Evolutionary conservation across 2,329 filamentous ascomycete genomes (phyloP).

Genomic region (Kalaharituber pfeilii): DNA sequence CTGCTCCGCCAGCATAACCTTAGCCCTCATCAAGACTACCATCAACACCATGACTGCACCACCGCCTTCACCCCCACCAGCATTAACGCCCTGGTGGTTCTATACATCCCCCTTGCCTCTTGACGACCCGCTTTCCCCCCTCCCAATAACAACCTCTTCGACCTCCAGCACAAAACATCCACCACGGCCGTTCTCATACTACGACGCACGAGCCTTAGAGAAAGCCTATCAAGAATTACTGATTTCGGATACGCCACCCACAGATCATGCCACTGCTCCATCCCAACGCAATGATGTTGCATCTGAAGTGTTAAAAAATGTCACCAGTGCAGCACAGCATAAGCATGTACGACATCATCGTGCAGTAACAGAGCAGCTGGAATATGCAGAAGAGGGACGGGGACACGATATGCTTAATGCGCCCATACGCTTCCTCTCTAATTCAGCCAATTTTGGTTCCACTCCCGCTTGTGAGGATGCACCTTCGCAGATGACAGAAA

Average conservation of each 20-base stretch:
- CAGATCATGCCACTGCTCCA: constrained; percentile 6
- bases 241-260: constrained; percentile 3
- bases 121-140: constrained; percentile 67
- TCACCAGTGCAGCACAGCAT: constrained; percentile 1
- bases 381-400: background rate
- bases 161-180: constrained; percentile 39
- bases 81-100: constrained; percentile 59
- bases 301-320: constrained; percentile 5
- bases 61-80: constrained; percentile 29
- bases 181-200: constrained; percentile 58
- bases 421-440: background rate
- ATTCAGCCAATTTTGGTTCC: background rate
- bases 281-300: constrained; percentile 3
- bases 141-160: constrained; percentile 37
- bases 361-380: background rate
- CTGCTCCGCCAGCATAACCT: no score
- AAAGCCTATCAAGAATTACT: constrained; percentile 53
- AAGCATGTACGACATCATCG: background rate
- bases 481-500: no score
- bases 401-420: constrained; percentile 1
- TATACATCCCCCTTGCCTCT: constrained; percentile 68
- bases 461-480: no score
- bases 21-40: no score
- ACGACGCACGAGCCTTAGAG: constrained; percentile 65
- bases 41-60: constrained; percentile 15